Base-by-base conservation (phyloP, 2,329 filamentous ascomycete genomes). In the Annulohypoxylon truncatum region DNA sequence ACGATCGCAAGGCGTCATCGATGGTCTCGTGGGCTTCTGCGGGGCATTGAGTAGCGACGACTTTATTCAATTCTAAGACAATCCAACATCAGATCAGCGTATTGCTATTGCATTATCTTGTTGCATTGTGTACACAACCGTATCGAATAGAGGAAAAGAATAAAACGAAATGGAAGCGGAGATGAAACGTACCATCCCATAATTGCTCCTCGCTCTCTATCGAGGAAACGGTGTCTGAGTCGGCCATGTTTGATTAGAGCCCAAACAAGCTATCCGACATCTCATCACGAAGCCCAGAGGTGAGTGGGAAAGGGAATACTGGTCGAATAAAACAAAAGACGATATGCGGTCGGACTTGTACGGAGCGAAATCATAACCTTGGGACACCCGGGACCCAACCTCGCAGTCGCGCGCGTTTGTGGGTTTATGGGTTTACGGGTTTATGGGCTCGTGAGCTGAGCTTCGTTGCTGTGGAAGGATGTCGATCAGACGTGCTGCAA, bases 201-300 rank as follows among this genome's bases (percentile, higher is more conserved):
- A 97, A 94, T 81, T 94, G 90, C 79, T 93, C 87, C 82, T 93
- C 92, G 79, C 89, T 90, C 80, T 94, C 91, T 79, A 92, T 85
- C 76, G 84, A 85, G 79, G 88, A 86, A 74, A 85, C 86, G 76
- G 87, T 86, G 80, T 94, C 90, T 81, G 88, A 87, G 82, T 92
- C 82, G 74, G 82, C 81, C 85, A 87, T 87, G 75, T 73, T 28
- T 83, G 72, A 68, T 71, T 61, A 55, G 51, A 60, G 68, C 71
- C 71, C 56, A 63, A 71, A 61, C 51, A 64, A 51, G 38, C 20
- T 58, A 55, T 60, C 33, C 58, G 70, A 55, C 61, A 67, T 71
- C 62, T 66, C 73, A 74, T 75, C 69, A 71, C 69, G 71, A 64
- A 66, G 51, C 57, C 50, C 31, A 50, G 54, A 53, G 26, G 31